Conservation (phyloP, 495 filamentous ascomycete genomes). For the Hypoxylon subgilvum region DNA sequence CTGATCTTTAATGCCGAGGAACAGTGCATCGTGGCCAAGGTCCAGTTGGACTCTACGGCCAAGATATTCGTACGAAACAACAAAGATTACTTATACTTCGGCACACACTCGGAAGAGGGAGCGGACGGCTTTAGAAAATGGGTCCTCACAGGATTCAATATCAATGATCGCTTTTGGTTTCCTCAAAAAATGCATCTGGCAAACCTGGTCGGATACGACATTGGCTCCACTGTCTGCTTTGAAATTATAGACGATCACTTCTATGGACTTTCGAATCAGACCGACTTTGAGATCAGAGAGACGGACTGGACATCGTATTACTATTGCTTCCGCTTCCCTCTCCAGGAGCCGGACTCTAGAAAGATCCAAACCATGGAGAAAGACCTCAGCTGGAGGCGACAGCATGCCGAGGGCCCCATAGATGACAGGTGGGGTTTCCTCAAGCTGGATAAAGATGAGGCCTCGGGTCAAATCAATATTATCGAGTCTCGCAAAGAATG, state of each 20-base stretch:
- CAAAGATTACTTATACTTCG: slow-evolving; percentile 68
- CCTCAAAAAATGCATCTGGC: slow-evolving; percentile 52
- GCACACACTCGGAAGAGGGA: slow-evolving; percentile 61
- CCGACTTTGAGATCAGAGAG: slow-evolving; percentile 67
- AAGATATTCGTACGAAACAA: slow-evolving; percentile 75
- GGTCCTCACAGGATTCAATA: slow-evolving; percentile 63
- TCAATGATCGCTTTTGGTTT: slow-evolving; percentile 46
- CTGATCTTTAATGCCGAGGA: slow-evolving; percentile 63
- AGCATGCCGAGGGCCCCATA: slow-evolving; percentile 75
- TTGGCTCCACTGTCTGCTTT: slow-evolving; percentile 73
- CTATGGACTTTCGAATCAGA: slow-evolving; percentile 73
- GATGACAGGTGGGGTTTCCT: slow-evolving; percentile 79
- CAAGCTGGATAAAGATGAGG: slow-evolving; percentile 67
- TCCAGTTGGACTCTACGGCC: slow-evolving; percentile 52
- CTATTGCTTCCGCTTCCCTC: slow-evolving; percentile 66
- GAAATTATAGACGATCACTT: slow-evolving; percentile 72
- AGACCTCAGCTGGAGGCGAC: slow-evolving; percentile 65
- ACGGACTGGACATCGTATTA: slow-evolving; percentile 75
- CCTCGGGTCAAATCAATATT: slow-evolving; percentile 64
- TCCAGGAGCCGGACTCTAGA: slow-evolving; percentile 45
- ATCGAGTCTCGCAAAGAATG: slow-evolving; percentile 77
- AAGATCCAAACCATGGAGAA: slow-evolving; percentile 44
- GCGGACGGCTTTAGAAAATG: slow-evolving; percentile 63
- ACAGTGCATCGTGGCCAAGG: slow-evolving; percentile 48
- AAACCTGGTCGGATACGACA: slow-evolving; percentile 65